Percentiles rank a stretch among this genome's conserved stretches.
These are phyloP conservation scores for Camellia japonica DNA, from an alignment of 148 eudicot species.

Conservation along the genomic window DNA sequence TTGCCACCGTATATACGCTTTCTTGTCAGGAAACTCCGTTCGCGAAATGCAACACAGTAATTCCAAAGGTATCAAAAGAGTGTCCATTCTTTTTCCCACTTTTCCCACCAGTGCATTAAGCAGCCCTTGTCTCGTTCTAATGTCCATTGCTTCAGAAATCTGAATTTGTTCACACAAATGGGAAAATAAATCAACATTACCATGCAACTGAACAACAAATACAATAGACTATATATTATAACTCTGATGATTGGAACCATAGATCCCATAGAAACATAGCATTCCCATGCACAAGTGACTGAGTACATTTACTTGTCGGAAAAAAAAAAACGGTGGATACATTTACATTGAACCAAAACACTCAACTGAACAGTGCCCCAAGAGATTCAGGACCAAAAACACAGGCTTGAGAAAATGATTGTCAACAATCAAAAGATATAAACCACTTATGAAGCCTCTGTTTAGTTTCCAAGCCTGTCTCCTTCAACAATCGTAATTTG, in stretches of 20 bases:
- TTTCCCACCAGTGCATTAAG: slow-evolving; percentile 89
- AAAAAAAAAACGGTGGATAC: too few relatives aligned
- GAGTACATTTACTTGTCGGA: background rate
- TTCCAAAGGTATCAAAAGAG: slow-evolving; percentile 89
- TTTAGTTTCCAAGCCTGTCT: background rate
- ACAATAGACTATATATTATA: too few relatives aligned
- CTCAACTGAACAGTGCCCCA: background rate
- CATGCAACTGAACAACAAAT: background rate
- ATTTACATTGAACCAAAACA: background rate
- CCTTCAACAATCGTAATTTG: background rate
- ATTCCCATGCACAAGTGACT: background rate
- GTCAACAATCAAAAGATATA: slow-evolving; percentile 2
- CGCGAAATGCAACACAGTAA: slow-evolving; percentile 90
- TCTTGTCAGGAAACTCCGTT: slow-evolving; percentile 90
- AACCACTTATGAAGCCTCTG: background rate
- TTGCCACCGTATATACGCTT: slow-evolving; percentile 95
- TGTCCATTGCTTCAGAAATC: slow-evolving; percentile 97
- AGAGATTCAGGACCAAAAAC: background rate
- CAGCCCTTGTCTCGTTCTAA: slow-evolving; percentile 92
- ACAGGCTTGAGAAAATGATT: background rate
- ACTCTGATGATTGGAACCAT: background rate
- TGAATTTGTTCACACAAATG: slow-evolving; percentile 30
- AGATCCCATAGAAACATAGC: background rate
- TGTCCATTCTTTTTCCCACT: slow-evolving; percentile 96
- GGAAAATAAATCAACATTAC: slow-evolving; percentile 5